A percentile compares a stretch with the other conserved stretches of the same genome.
Evolutionary conservation across 2,329 filamentous ascomycete genomes (phyloP).

Genomic region (Alternaria gansuensis): DNA sequence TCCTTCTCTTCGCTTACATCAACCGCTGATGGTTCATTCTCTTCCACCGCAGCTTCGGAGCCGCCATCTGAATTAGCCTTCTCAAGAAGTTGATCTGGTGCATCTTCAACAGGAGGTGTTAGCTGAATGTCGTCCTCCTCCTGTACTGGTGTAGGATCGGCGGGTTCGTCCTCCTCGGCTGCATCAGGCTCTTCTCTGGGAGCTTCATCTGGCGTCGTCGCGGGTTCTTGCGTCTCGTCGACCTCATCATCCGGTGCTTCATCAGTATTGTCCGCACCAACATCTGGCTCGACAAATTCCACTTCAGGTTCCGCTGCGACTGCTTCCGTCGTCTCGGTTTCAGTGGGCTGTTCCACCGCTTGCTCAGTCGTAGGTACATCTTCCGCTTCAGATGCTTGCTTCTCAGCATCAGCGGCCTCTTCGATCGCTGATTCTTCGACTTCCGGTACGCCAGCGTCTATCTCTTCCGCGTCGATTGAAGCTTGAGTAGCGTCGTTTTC

Average conservation of each 20-base stretch:
- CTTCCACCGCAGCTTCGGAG: constrained; percentile 3
- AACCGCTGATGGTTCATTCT: constrained; percentile 7
- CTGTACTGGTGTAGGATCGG: background rate
- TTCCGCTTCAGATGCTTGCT: constrained; percentile 7
- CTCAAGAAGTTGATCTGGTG: constrained; percentile 4
- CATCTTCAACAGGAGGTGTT: background rate
- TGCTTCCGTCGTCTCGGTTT: constrained; percentile 8
- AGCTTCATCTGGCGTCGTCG: background rate
- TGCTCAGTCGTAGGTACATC: background rate
- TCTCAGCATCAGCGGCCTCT: constrained; percentile 4
- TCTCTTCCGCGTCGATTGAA: background rate
- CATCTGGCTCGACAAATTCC: background rate
- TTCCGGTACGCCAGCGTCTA: background rate
- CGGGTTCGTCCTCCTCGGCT: background rate
- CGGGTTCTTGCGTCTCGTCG: background rate
- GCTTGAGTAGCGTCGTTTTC: constrained; percentile 5
- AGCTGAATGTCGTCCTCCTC: background rate
- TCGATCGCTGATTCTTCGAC: constrained; percentile 3
- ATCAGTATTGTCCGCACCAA: background rate
- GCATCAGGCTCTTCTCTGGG: background rate
- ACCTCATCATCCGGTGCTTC: background rate
- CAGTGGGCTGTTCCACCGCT: constrained; percentile 10
- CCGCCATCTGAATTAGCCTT: constrained; percentile 2
- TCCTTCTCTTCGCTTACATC: background rate
- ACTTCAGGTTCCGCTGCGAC: constrained; percentile 9